These are phyloP conservation scores for Aspergillus pseudonomiae DNA, from an alignment of 2,329 filamentous ascomycete species.

Conservation along the genomic window DNA sequence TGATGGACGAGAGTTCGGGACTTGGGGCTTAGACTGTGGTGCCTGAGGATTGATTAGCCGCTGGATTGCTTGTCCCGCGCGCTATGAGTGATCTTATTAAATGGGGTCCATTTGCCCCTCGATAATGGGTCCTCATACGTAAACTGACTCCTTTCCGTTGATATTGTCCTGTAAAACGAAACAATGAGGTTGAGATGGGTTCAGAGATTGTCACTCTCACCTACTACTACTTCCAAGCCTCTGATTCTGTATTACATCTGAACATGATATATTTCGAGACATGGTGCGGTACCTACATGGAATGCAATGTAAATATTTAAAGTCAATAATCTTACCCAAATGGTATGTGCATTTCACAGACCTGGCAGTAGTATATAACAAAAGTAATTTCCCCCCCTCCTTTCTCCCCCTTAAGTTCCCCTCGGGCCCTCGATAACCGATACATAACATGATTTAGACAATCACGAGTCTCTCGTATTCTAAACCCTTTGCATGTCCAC, in stretches of 20 bases:
- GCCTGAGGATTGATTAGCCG: conserved; percentile 11
- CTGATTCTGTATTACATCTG: too few relatives aligned
- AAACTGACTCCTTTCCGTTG: background rate
- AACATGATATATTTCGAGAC: too few relatives aligned
- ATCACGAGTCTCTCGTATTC: too few relatives aligned
- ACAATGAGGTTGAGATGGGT: background rate
- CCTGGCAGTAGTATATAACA: background rate
- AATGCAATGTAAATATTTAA: too few relatives aligned
- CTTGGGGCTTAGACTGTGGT: conserved; percentile 11
- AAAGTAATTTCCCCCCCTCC: background rate
- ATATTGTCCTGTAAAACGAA: background rate
- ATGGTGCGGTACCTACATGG: too few relatives aligned
- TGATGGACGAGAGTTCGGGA: conserved; percentile 3
- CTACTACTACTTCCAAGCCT: background rate
- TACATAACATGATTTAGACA: background rate
- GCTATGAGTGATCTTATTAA: conserved; percentile 4
- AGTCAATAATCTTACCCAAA: too few relatives aligned
- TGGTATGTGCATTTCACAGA: background rate
- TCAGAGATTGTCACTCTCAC: background rate
- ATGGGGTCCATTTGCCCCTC: background rate
- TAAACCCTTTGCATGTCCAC: too few relatives aligned
- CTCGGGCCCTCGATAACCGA: background rate
- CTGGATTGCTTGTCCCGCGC: conserved; percentile 12
- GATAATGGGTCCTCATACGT: background rate
- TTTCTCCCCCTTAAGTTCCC: too few relatives aligned